A percentile compares a stretch with the other conserved stretches of the same genome.
Conservation (phyloP, 2,329 filamentous ascomycete genomes). For the Cladophialophora bantiana region DNA sequence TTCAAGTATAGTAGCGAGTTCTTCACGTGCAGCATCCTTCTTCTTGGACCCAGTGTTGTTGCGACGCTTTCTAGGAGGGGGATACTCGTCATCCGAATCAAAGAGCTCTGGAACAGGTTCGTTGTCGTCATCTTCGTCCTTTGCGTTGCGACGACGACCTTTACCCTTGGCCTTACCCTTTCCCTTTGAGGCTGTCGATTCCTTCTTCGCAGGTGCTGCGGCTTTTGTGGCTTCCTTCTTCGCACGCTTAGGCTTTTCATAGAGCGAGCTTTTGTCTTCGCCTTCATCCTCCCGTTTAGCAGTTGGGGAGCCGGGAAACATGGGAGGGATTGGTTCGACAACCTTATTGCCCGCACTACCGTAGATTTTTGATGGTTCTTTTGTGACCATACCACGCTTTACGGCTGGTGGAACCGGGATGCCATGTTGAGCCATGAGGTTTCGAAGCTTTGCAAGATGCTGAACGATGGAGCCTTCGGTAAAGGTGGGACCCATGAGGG, state of each 20-base stretch:
- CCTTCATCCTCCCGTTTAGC: conserved; percentile 4
- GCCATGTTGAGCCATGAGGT: conserved; percentile 41
- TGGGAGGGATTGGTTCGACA: conserved; percentile 18
- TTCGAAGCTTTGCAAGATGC: conserved; percentile 55
- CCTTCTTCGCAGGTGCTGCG: not conserved
- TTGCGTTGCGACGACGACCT: conserved; percentile 12
- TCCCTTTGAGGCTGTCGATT: not conserved
- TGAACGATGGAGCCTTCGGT: conserved; percentile 55
- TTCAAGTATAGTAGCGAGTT: not conserved
- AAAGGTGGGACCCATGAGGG: conserved; percentile 50
- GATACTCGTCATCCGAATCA: conserved; percentile 29
- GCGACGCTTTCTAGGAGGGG: conserved; percentile 20
- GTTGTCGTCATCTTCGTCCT: conserved; percentile 32
- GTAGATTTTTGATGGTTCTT: conserved; percentile 38
- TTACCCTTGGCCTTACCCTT: conserved; percentile 20
- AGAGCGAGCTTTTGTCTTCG: conserved; percentile 10
- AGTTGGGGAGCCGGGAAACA: conserved; percentile 16
- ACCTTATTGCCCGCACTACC: conserved; percentile 17
- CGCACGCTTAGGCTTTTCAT: conserved; percentile 12
- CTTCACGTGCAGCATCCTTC: not conserved
- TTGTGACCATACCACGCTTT: conserved; percentile 45
- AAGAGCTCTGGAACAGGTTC: conserved; percentile 27
- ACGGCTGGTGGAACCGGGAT: conserved; percentile 51
- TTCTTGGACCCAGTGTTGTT: conserved; percentile 15
- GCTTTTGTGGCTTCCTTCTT: conserved; percentile 6